A percentile compares a stretch with the other conserved stretches of the same genome.
Conservation (phyloP, 495 filamentous ascomycete species). For the Lasiosphaeriaceae sp. region DNA sequence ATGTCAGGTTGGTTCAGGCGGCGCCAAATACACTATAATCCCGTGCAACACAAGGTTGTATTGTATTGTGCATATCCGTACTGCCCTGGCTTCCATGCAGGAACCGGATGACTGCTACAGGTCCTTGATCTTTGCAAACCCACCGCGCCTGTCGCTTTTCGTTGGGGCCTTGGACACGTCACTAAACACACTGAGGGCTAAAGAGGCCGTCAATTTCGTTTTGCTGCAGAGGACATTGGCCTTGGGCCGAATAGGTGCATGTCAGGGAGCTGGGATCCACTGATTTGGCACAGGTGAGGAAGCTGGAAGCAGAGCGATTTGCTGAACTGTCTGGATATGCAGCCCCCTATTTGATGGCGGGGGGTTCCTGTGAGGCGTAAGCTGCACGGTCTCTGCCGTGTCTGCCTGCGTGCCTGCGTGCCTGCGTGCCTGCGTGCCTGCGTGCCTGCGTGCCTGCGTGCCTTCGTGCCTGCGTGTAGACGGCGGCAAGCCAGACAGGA, state of each 20-base stretch:
- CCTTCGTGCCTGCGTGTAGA: too few relatives aligned
- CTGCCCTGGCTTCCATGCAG: slow-evolving; percentile 16
- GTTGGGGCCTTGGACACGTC: not conserved
- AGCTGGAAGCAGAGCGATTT: not conserved
- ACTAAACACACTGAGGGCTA: not conserved
- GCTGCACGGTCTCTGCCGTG: not conserved
- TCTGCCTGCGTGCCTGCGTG: too few relatives aligned
- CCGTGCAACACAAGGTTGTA: slow-evolving; percentile 16
- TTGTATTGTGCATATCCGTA: not conserved
- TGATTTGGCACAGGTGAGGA: not conserved
- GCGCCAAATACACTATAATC: slow-evolving; percentile 7
- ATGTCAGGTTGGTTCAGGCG: slow-evolving; percentile 3
- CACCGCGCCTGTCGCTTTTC: too few relatives aligned
- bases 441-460: too few relatives aligned
- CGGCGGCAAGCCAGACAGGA: too few relatives aligned
- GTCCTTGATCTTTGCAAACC: too few relatives aligned
- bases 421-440: too few relatives aligned
- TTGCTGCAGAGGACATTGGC: slow-evolving; percentile 2
- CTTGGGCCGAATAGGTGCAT: not conserved
- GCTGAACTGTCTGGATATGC: slow-evolving; percentile 3
- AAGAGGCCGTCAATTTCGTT: slow-evolving; percentile 2
- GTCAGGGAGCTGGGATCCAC: not conserved
- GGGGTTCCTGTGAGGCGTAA: not conserved
- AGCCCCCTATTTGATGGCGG: slow-evolving; percentile 2
- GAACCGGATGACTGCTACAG: slow-evolving; percentile 15